These are phyloP conservation scores for Mycena chlorophos DNA, from an alignment of 768 basidiomycete genomes.

Conservation along the genomic window DNA sequence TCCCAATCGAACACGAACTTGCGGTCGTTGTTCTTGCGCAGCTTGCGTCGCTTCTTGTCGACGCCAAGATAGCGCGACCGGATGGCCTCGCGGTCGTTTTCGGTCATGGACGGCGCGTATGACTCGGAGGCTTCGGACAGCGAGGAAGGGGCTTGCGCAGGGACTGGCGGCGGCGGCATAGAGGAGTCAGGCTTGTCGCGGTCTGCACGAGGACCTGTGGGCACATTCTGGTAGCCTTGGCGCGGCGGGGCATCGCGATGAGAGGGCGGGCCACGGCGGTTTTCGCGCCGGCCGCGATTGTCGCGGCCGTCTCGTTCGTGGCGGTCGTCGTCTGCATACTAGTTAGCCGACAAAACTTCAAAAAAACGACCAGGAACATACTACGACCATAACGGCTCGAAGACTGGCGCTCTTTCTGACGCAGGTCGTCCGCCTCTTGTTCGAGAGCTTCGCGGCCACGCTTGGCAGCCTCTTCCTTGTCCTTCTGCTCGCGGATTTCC, in stretches of 20 bases:
- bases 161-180: constrained; percentile 35
- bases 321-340: constrained; percentile 34
- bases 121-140: constrained; percentile 36
- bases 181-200: constrained; percentile 46
- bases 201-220: constrained; percentile 83
- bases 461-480: constrained; percentile 59
- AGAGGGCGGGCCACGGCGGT: constrained; percentile 38
- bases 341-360: constrained; percentile 14
- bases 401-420: constrained; percentile 50
- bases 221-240: constrained; percentile 64
- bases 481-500: constrained; percentile 75
- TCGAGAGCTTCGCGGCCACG: constrained; percentile 74
- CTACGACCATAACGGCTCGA: constrained; percentile 38
- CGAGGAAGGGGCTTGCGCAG: constrained; percentile 10
- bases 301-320: constrained; percentile 47
- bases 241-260: constrained; percentile 36
- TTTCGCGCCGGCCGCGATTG: constrained; percentile 36
- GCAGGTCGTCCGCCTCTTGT: constrained; percentile 66
- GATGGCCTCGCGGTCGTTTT: constrained; percentile 77
- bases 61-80: constrained; percentile 94
- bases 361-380: constrained; percentile 31
- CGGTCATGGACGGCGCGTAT: constrained; percentile 69
- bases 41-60: constrained; percentile 91
- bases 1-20: constrained; percentile 99
- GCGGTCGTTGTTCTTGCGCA: constrained; percentile 92